These are phyloP conservation scores for Platanthera zijinensis DNA, from an alignment of 106 monocot genomes.

Conservation along the genomic window DNA sequence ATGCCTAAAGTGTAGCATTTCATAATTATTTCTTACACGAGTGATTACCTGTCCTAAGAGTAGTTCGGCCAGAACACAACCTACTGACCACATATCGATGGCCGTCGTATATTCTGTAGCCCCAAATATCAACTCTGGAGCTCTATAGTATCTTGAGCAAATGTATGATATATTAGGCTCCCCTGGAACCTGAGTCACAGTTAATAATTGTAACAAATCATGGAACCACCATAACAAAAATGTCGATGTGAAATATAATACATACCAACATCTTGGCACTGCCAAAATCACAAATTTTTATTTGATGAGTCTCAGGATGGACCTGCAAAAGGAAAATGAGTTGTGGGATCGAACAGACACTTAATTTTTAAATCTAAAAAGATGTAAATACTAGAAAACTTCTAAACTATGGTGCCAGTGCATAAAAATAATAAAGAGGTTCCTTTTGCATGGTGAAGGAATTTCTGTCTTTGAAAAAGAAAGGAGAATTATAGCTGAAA, in stretches of 20 bases:
- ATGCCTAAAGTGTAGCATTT: not conserved
- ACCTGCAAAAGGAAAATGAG: conserved; percentile 26
- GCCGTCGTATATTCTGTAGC: conserved; percentile 25
- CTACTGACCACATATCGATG: conserved; percentile 30
- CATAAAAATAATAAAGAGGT: not conserved
- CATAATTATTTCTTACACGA: not conserved
- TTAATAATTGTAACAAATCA: conserved; percentile 7
- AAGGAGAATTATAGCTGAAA: not conserved
- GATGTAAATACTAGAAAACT: not conserved
- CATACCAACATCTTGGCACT: conserved; percentile 87
- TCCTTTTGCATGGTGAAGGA: not conserved
- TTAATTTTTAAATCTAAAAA: not conserved
- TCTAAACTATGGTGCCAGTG: not conserved
- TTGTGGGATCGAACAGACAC: not conserved
- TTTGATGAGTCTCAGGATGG: conserved; percentile 69
- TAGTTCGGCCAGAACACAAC: conserved; percentile 29
- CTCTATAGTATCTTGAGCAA: conserved; percentile 83
- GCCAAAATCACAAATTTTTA: conserved; percentile 91
- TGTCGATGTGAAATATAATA: not conserved
- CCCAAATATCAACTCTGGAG: conserved; percentile 82
- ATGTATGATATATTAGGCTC: conserved; percentile 95
- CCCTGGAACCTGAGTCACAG: conserved; percentile 53
- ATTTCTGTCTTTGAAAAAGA: not conserved
- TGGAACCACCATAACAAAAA: not conserved
- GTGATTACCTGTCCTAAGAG: conserved; percentile 22